These are phyloP conservation scores for Metschnikowia lochheadii DNA, from an alignment of 805 yeast species.

Conservation along the genomic window DNA sequence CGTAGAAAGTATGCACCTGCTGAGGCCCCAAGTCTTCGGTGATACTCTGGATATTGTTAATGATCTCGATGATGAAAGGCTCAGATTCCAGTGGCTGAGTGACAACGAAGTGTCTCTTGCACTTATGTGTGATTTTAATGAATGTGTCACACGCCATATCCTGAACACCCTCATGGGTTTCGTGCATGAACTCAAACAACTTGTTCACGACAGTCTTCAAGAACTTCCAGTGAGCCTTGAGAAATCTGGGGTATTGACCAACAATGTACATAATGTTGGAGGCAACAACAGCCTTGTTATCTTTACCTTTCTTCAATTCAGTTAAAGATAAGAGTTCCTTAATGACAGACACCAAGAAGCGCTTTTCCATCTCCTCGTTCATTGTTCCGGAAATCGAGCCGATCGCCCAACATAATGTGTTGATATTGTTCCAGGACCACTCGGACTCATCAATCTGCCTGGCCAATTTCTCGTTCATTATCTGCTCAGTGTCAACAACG, in stretches of 20 bases:
- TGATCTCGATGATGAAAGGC: constrained; percentile 89
- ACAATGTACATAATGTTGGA: constrained; percentile 99
- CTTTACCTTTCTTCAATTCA: constrained; percentile 95
- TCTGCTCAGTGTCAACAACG: constrained; percentile 87
- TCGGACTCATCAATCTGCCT: constrained; percentile 93
- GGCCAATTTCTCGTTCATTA: constrained; percentile 88
- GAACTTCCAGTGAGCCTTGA: constrained; percentile 98
- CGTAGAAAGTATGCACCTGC: constrained; percentile 96
- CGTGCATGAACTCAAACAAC: constrained; percentile 98
- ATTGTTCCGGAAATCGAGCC: constrained; percentile 98
- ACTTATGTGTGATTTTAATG: constrained; percentile 89
- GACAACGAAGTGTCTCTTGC: constrained; percentile 91
- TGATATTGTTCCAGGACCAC: constrained; percentile 99
- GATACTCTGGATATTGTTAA: constrained; percentile 73
- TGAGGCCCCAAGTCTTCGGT: constrained; percentile 94
- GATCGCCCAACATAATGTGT: constrained; percentile 98
- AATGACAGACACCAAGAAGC: constrained; percentile 88
- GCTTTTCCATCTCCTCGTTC: constrained; percentile 96
- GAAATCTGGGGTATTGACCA: constrained; percentile 96
- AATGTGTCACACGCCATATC: constrained; percentile 99
- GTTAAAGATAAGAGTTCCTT: constrained; percentile 88
- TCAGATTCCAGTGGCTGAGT: constrained; percentile 80
- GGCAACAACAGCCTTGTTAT: constrained; percentile 97
- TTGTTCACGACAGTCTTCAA: constrained; percentile 93
- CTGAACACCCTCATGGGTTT: constrained; percentile 99